Evolutionary conservation across 2,329 filamentous ascomycete species (phyloP), one percentile per base, ranked within the genome.

Genomic region (Biscogniauxia marginata): DNA sequence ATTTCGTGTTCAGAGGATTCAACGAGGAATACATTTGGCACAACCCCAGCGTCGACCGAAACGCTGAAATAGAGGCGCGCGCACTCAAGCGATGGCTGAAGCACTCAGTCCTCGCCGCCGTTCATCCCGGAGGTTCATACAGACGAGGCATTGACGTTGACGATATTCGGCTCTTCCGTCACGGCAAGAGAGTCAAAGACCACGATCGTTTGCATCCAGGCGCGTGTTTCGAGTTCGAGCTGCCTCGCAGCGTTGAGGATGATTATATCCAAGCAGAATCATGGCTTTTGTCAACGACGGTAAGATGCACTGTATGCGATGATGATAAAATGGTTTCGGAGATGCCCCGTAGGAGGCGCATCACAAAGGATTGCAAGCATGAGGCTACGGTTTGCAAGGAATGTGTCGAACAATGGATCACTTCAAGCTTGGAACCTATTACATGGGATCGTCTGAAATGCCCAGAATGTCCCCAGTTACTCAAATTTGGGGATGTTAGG

Each of bases 11-110:
- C 13, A 61, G 53, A 8, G 70, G 70, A 1, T 58, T 67, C n/a
- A 68, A 69, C 25, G 65, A 71, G 53, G 60, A 70, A 45, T 74
- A 74, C 49, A 25, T 74, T 43, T 72, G 65, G 43, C 72, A 74
- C 46, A 49, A 45, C 2, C 55, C 57, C 5, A 47, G 58, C 53
- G 7, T 62, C 19, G 56, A 57, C 45, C 43, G 46, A 23, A 55
- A 53, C 8, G 62, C 59, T 20, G 46, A 55, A 20, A 49, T 56
- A 13, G 49, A 57, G 8, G 49, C 61, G 21, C 25, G 22, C 9
- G 46, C 49, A 7, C 57, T 68, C 20, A 64, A 65, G 55, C 51
- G 44, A 7, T 65, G 61, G 65, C 39, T 67, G 2, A 58, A 50
- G 34, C 44, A 49, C 18, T 50, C 53, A 7, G 21, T 67, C 2